phyloP scores from a whole-genome alignment of 192 early-diverging fungal genomes.

The Coemansia sp. region DNA sequence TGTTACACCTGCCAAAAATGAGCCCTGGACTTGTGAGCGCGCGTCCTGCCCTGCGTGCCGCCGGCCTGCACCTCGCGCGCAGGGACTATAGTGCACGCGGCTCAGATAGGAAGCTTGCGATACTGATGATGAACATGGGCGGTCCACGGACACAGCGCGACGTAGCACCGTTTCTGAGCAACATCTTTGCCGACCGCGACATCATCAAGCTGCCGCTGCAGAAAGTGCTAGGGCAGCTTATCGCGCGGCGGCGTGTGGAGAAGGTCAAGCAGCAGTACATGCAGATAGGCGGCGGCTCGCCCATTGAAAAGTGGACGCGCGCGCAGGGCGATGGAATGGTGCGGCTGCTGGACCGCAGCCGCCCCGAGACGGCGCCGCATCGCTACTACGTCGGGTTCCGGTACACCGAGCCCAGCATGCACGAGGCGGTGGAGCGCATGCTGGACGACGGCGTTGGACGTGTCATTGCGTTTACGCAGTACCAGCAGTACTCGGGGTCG shows the following conservation, averaged over 20 bases:
- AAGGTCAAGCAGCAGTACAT: slow-evolving; percentile 87
- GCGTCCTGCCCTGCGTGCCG: too few relatives aligned
- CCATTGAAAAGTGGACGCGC: slow-evolving; percentile 87
- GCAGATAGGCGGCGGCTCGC: slow-evolving; percentile 91
- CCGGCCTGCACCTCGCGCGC: too few relatives aligned
- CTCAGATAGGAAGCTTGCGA: slow-evolving; percentile 57
- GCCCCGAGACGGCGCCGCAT: slow-evolving; percentile 80
- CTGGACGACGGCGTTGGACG: slow-evolving; percentile 74
- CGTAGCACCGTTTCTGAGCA: slow-evolving; percentile 75
- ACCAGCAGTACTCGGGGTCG: slow-evolving; percentile 96
- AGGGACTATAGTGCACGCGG: too few relatives aligned
- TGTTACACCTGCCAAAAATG: too few relatives aligned
- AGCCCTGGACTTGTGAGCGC: too few relatives aligned
- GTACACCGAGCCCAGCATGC: slow-evolving; percentile 79
- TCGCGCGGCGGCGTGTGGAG: slow-evolving; percentile 78
- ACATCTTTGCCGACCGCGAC: slow-evolving; percentile 88
- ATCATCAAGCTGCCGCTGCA: slow-evolving; percentile 89
- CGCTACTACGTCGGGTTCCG: slow-evolving; percentile 90
- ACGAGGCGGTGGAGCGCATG: slow-evolving; percentile 71
- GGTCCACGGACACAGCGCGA: slow-evolving; percentile 73
- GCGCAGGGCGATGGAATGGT: slow-evolving; percentile 78
- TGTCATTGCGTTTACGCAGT: slow-evolving; percentile 88
- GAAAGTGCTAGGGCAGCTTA: slow-evolving; percentile 60
- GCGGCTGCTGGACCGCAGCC: slow-evolving; percentile 65
- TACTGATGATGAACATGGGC: slow-evolving; percentile 93